These are phyloP conservation scores for Paraconiothyrium sp. DNA, from an alignment of 2,329 filamentous ascomycete genomes.

Conservation along the genomic window DNA sequence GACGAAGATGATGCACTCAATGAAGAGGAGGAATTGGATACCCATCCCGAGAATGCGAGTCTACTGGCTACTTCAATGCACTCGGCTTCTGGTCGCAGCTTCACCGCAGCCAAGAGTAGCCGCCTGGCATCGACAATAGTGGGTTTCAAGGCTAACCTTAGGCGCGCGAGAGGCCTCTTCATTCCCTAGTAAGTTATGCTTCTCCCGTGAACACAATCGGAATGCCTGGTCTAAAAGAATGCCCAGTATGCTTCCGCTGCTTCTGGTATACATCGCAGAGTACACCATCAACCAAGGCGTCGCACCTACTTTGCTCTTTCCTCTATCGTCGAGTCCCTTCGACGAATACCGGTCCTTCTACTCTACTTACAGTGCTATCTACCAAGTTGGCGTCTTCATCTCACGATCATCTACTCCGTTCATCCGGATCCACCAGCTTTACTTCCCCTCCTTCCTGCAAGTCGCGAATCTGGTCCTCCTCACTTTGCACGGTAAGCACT, in stretches of 20 bases:
- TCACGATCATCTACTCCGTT: constrained; percentile 92
- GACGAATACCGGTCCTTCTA: constrained; percentile 86
- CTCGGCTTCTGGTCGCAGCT: constrained; percentile 41
- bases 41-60: constrained; percentile 42
- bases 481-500: constrained; percentile 64
- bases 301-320: constrained; percentile 87
- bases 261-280: constrained; percentile 93
- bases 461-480: constrained; percentile 79
- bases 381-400: constrained; percentile 94
- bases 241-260: constrained; percentile 81
- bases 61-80: constrained; percentile 48
- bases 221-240: constrained; percentile 18
- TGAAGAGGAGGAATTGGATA: constrained; percentile 29
- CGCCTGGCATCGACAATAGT: constrained; percentile 27
- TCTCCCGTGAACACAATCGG: no score
- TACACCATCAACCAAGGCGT: constrained; percentile 98
- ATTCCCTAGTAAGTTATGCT: constrained; percentile 67
- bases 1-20: constrained; percentile 51
- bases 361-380: constrained; percentile 92
- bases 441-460: constrained; percentile 84
- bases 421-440: constrained; percentile 80
- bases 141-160: constrained; percentile 63
- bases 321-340: constrained; percentile 79
- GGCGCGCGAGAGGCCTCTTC: constrained; percentile 75
- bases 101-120: constrained; percentile 27